Evolutionary conservation across 352 stramenopile genomes (phyloP), one percentile per base, ranked within the genome.

Genomic region (Globisporangium alternatum): DNA sequence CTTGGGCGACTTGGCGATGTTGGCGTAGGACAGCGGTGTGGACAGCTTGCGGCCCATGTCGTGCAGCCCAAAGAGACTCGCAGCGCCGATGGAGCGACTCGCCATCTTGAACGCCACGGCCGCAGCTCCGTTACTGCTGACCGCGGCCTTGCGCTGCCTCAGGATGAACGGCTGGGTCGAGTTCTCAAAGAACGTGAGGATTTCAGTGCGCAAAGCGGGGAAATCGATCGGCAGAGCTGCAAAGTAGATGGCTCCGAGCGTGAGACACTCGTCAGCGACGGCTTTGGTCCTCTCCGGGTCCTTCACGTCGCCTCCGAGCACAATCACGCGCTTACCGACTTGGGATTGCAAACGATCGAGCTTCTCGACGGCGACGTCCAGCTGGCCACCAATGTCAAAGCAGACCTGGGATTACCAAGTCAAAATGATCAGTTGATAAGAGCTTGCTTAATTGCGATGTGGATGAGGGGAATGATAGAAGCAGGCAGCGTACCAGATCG

Each of bases 211-310:
- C 25, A 93, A 51, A 1, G 69, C 59, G 8, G 78, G 70, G 61
- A 90, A 93, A 48, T 93, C 60, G 22, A 91, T 72, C 1, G 84
- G 82, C 1, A 88, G 67, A 3, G 45, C 71, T 10, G 78, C 79
- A 60, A 93, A 93, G 60, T 83, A 88, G 33, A 93, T 43, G 3
- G 80, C 76, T 3, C 84, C 80, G 5, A 76, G 63, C 0, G 65
- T 64, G 2, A 91, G 62, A 22, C 82, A 91, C 15, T 82, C 70
- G 3, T 74, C 45, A 6, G 71, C 75, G 17, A 82, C 60, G 1
- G 62, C 53, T 22, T 72, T 56, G 0, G 72, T 90, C 44, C 72
- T 73, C 5, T 71, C 66, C 0, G 64, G 67, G 3, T 83, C 63
- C 2, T 64, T 47, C 12, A 69, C 28, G 45, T 85, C 78, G 3